phyloP scores from a whole-genome alignment of 1,284 basidiomycete genomes.

The Pseudozyma pruni region DNA sequence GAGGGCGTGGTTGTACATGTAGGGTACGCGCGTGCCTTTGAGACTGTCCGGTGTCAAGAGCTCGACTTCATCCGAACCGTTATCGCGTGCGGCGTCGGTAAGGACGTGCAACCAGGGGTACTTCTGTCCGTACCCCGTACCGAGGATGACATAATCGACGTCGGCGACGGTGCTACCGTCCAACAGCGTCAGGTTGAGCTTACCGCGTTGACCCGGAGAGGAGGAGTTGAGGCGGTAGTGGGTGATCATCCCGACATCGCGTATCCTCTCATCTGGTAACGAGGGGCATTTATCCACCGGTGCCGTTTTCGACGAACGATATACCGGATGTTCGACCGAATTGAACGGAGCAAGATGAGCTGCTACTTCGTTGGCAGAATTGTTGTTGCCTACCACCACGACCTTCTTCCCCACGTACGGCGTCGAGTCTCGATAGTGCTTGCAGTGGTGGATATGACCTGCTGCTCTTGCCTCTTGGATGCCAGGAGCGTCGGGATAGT shows the following conservation, averaged over 20 bases:
- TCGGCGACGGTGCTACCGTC: constrained; percentile 42
- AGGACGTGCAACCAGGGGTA: constrained; percentile 52
- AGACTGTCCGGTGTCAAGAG: constrained; percentile 21
- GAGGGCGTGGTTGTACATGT: constrained; percentile 43
- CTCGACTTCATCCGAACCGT: background rate
- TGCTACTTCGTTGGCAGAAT: constrained; percentile 57
- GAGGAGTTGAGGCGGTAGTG: constrained; percentile 12
- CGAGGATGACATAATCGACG: constrained; percentile 53
- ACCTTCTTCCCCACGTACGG: constrained; percentile 39
- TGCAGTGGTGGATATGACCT: constrained; percentile 56
- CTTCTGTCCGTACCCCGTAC: constrained; percentile 48
- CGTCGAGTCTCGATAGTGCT: constrained; percentile 57
- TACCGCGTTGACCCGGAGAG: constrained; percentile 9
- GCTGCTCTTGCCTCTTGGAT: constrained; percentile 23
- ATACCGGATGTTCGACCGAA: constrained; percentile 35
- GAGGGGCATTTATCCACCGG: constrained; percentile 42
- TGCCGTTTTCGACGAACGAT: constrained; percentile 28
- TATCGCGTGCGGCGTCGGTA: constrained; percentile 15
- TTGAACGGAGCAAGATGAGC: constrained; percentile 53
- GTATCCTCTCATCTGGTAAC: constrained; percentile 52
- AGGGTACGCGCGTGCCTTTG: constrained; percentile 27
- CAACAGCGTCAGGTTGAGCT: constrained; percentile 39
- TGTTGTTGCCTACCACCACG: constrained; percentile 61
- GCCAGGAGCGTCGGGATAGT: constrained; percentile 47
- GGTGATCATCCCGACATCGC: constrained; percentile 51